These are phyloP conservation scores for Silybum marianum DNA, from an alignment of 129 eudicot species.

Conservation along the genomic window DNA sequence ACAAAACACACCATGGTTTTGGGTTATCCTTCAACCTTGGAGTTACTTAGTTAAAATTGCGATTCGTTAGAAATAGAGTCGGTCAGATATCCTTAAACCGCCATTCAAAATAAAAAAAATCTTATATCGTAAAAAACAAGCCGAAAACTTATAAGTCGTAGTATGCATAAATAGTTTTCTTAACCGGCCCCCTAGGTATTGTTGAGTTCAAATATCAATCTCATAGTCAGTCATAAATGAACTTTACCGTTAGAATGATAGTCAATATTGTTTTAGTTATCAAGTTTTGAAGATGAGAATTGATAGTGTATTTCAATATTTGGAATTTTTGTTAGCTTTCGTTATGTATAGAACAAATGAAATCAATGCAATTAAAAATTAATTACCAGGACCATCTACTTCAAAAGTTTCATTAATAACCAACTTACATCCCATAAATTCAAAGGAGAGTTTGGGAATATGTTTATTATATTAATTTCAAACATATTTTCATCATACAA, in stretches of 20 bases:
- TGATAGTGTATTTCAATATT: neutral
- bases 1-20: neutral
- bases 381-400: neutral
- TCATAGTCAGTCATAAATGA: neutral
- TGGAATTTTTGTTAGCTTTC: neutral
- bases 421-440: neutral
- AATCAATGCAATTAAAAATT: neutral
- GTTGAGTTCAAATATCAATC: neutral
- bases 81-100: neutral
- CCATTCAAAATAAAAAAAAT: neutral
- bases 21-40: neutral
- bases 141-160: neutral
- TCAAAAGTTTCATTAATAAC: neutral
- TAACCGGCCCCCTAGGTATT: neutral
- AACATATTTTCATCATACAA: neutral
- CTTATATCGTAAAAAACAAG: neutral
- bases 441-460: neutral
- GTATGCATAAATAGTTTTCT: neutral
- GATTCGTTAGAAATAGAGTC: neutral
- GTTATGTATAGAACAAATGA: neutral
- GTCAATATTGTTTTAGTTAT: neutral
- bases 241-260: neutral
- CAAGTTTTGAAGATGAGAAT: neutral
- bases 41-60: neutral
- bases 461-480: neutral